Conservation (phyloP, 2,329 filamentous ascomycete genomes). For the Hypoxylon sp. region DNA sequence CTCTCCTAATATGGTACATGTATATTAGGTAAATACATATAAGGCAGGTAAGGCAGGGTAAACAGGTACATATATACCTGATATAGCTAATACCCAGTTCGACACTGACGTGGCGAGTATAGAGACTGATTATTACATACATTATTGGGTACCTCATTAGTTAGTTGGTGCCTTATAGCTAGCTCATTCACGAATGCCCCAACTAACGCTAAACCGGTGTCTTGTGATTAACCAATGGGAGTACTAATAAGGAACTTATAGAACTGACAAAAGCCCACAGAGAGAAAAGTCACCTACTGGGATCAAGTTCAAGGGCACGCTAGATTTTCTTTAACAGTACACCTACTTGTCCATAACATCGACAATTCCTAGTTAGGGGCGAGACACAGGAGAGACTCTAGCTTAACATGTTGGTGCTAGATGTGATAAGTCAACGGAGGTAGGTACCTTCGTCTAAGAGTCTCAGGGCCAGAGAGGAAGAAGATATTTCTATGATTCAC, state of each 20-base stretch:
- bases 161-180: neutral
- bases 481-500: neutral
- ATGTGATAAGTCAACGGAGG: neutral
- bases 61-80: neutral
- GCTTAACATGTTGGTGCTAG: neutral
- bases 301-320: no score
- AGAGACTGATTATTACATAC: neutral
- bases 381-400: neutral
- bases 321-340: neutral
- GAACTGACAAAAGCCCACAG: neutral
- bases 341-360: neutral
- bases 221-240: neutral
- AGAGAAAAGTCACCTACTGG: no score
- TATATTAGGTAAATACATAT: neutral
- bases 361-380: no score
- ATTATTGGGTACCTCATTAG: neutral
- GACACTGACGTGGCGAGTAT: constrained; percentile 1
- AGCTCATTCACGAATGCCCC: neutral
- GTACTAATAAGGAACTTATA: neutral
- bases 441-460: neutral
- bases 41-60: no score
- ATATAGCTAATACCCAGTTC: neutral
- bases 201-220: neutral
- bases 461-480: neutral
- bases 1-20: no score